Base-by-base conservation (phyloP, 2,329 filamentous ascomycete genomes). In the Exophiala viscosa region DNA sequence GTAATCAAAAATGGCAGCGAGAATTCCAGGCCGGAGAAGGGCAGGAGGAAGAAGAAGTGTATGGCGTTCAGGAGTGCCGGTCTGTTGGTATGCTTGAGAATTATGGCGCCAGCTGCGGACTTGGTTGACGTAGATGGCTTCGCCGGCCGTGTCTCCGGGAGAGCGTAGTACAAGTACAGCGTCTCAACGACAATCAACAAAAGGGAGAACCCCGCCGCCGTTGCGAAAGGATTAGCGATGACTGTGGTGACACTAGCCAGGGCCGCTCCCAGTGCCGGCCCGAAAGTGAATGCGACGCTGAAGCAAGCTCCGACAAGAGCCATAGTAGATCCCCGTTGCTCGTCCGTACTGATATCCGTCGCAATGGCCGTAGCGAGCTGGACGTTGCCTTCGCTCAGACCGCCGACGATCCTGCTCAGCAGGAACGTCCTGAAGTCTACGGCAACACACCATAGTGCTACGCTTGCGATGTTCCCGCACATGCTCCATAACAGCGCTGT, bases 21-120 rank as follows among this genome's bases (percentile, higher is more conserved):
- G 70, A 96, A 97, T 68, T 99, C 93, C 87, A 99, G 92, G 55
- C 93, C 93, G 2, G 90, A 96, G 73, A 99, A 99, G 72, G 96
- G 96, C 10, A 99, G 83, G 54, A 99, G 84, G 70, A 99, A 99
- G 42, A 86, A 74, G 65, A 97, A 87, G 70, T 99, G 93, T 0
- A 89, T 85, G 1, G 86, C 73, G 67, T 96, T 96, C 42, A 99
- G 83, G 10, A 95, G 69, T 28, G 82, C 73, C 61, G 93, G 90
- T 3, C 87, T 90, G 71, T 97, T 97, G 2, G 89, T 95, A 33
- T 61, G 59, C 20, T 61, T 58, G 23, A 58, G 57, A 17, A 59
- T 45, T 14, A 53, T 53, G 2, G 62, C 46, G 17, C 60, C 60
- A n/a, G 52, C 46, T 46, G 58, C 23, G 14, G 48, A 48, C 20